Evolutionary conservation across 805 yeast genomes (phyloP).

Genomic region (Starmerella gropengiesseri): DNA sequence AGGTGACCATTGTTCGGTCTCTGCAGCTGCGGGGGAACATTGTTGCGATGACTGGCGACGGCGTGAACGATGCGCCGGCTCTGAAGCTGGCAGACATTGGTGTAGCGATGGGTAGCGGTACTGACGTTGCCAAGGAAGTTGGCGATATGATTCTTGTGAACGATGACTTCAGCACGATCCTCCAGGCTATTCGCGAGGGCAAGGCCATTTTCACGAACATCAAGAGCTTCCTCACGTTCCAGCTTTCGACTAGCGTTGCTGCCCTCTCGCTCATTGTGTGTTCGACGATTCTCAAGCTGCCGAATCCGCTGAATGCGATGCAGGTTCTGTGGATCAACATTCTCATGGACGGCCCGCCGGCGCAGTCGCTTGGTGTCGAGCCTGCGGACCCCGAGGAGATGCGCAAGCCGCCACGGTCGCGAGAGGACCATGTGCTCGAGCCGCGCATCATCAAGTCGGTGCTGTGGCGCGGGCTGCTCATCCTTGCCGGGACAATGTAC

Average conservation of each 20-base stretch:
- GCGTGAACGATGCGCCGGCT: conserved; percentile 98
- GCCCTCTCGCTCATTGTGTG: conserved; percentile 83
- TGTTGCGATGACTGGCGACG: conserved; percentile 99
- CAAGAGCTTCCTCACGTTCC: conserved; percentile 90
- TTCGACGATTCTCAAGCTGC: conserved; percentile 74
- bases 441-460: conserved; percentile 57
- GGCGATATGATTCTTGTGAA: conserved; percentile 96
- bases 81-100: conserved; percentile 92
- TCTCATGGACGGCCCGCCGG: conserved; percentile 98
- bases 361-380: conserved; percentile 94
- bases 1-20: conserved; percentile 39
- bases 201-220: conserved; percentile 94
- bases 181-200: conserved; percentile 92
- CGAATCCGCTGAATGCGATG: conserved; percentile 95
- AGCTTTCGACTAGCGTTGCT: conserved; percentile 89
- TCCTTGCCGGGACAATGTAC: conserved; percentile 75
- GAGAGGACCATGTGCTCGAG: conserved; percentile 77
- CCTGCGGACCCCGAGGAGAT: conserved; percentile 93
- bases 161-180: conserved; percentile 90
- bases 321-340: conserved; percentile 96
- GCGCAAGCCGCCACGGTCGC: conserved; percentile 89
- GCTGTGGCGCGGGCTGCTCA: conserved; percentile 62
- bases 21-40: conserved; percentile 69
- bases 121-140: conserved; percentile 97
- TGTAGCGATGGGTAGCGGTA: conserved; percentile 81